phyloP scores from a whole-genome alignment of 2,329 filamentous ascomycete species.

The Talaromyces pinophilus region DNA sequence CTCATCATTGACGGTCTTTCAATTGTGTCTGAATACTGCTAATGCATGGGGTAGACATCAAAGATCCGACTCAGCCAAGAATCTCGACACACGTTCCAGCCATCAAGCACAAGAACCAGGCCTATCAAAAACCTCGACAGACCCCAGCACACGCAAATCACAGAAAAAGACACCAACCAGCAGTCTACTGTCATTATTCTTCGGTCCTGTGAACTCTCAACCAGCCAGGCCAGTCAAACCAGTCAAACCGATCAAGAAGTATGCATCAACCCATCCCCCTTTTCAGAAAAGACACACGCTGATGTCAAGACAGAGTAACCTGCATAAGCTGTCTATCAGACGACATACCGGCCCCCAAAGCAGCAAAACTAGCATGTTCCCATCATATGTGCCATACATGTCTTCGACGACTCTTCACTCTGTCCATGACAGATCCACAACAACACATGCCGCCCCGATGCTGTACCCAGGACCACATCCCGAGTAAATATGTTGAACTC shows the following conservation, averaged over 20 bases:
- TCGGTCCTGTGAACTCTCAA: not conserved
- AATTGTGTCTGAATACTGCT: not conserved
- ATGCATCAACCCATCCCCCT: not conserved
- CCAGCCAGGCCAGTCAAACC: not conserved
- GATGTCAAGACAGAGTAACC: slow-evolving; percentile 55
- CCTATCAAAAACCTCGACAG: not conserved
- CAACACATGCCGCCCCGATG: slow-evolving; percentile 85
- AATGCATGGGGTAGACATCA: not conserved
- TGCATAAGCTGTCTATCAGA: slow-evolving; percentile 72
- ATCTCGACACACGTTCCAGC: not conserved
- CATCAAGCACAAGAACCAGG: not conserved
- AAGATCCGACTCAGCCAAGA: not conserved
- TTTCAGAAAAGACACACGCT: not conserved
- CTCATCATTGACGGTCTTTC: not conserved
- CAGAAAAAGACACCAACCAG: not conserved
- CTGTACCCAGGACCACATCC: slow-evolving; percentile 72
- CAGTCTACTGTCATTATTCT: slow-evolving; percentile 13
- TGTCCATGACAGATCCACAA: slow-evolving; percentile 70
- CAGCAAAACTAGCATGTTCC: slow-evolving; percentile 72
- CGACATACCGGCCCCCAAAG: slow-evolving; percentile 63
- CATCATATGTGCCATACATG: slow-evolving; percentile 81
- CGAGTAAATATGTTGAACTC: slow-evolving; percentile 71
- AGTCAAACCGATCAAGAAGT: slow-evolving; percentile 10
- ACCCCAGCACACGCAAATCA: not conserved
- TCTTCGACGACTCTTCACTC: slow-evolving; percentile 70